Evolutionary conservation across 805 yeast species (phyloP).

Genomic region (Spencermartinsiella europaea): DNA sequence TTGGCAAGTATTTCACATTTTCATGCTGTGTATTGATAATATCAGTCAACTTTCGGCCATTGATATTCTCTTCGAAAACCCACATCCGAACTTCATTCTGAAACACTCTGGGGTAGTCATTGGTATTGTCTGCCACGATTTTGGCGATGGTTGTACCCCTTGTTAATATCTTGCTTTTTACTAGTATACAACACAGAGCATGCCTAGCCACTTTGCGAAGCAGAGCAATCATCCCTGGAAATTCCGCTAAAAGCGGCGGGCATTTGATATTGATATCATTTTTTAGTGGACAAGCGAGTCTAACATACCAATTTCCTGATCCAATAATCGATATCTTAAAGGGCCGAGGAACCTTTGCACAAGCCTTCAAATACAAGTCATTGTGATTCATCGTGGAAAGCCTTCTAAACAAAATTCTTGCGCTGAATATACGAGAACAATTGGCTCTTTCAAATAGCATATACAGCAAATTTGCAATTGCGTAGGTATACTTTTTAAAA

Average conservation of each 20-base stretch:
- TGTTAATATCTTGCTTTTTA: neutral
- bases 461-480: too few species aligned
- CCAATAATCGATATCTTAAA: slow-evolving; percentile 67
- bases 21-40: slow-evolving; percentile 88
- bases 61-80: slow-evolving; percentile 81
- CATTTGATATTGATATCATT: too few species aligned
- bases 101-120: slow-evolving; percentile 66
- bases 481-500: too few species aligned
- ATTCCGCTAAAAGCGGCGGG: too few species aligned
- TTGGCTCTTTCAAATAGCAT: too few species aligned
- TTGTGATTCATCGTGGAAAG: neutral
- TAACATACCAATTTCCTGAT: slow-evolving; percentile 93
- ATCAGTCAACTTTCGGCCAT: slow-evolving; percentile 79
- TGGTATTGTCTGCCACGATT: slow-evolving; percentile 84
- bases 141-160: slow-evolving; percentile 95
- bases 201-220: too few species aligned
- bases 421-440: too few species aligned
- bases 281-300: too few species aligned
- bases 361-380: neutral
- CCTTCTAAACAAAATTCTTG: too few species aligned
- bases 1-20: slow-evolving; percentile 93
- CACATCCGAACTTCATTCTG: slow-evolving; percentile 82
- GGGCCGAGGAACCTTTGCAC: neutral
- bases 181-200: too few species aligned
- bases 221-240: too few species aligned